Conservation (phyloP, 805 yeast species). For the Pichia kluyveri region DNA sequence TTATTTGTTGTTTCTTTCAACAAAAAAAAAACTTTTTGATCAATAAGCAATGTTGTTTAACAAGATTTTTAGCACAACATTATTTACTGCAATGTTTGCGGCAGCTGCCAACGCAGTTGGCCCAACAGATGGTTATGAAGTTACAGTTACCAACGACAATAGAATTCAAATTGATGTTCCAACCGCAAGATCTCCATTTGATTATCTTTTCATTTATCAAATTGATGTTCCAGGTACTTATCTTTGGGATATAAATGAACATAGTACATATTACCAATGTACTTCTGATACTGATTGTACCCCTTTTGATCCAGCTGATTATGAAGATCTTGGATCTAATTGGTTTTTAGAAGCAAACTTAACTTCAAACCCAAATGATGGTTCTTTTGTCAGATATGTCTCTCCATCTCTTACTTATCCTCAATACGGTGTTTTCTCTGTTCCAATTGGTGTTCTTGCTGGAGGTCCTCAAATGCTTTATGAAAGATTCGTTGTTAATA, state of each 20-base stretch:
- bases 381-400: constrained; percentile 6
- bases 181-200: constrained; percentile 1
- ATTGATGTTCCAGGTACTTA: neutral
- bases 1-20: neutral
- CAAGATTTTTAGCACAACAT: neutral
- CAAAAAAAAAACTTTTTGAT: neutral
- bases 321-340: neutral
- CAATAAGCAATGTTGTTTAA: neutral
- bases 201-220: constrained; percentile 2
- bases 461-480: neutral
- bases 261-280: constrained; percentile 5
- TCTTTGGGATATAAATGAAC: constrained; percentile 4
- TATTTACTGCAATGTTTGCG: neutral
- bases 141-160: constrained; percentile 2
- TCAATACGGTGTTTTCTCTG: constrained; percentile 4
- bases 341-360: constrained; percentile 7
- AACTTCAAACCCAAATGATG: neutral
- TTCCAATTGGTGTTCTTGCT: neutral
- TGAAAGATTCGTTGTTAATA: neutral
- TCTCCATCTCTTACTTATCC: constrained; percentile 8
- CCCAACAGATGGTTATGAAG: neutral
- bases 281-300: constrained; percentile 4
- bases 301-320: neutral
- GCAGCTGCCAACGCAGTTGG: neutral
- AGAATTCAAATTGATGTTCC: constrained; percentile 12